A percentile compares a stretch with the other conserved stretches of the same genome.
phyloP scores from a whole-genome alignment of 768 basidiomycete species.

The Candolleomyces eurysporus region DNA sequence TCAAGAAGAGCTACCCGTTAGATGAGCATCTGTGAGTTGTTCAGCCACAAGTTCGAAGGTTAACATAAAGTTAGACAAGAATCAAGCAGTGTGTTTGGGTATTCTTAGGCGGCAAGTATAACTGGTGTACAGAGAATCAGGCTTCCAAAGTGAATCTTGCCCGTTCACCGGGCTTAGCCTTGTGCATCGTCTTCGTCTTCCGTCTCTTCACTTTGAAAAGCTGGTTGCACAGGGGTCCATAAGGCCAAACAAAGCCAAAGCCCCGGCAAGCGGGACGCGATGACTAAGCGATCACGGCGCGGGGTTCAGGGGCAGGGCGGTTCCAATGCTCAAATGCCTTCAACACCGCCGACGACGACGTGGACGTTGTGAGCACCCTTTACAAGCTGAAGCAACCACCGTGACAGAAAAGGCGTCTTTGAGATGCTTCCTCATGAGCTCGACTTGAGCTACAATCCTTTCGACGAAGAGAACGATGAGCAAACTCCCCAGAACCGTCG shows the following conservation, averaged over 20 bases:
- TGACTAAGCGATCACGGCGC: not conserved
- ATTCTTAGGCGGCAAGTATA: too few relatives aligned
- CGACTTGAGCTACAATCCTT: conserved; percentile 15
- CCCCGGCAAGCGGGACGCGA: not conserved
- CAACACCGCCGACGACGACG: not conserved
- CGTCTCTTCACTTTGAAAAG: not conserved
- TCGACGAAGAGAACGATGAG: conserved; percentile 9
- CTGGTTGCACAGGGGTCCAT: not conserved
- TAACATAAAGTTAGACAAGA: too few relatives aligned
- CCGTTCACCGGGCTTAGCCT: not conserved
- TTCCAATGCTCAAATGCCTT: not conserved
- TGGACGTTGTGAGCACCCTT: not conserved
- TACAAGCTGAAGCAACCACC: not conserved
- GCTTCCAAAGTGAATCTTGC: too few relatives aligned
- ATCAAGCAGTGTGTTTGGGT: too few relatives aligned
- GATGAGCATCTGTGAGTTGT: too few relatives aligned
- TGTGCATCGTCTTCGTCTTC: not conserved
- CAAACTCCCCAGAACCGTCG: conserved; percentile 11
- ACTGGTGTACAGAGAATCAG: too few relatives aligned
- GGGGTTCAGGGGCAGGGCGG: not conserved
- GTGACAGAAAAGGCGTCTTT: not conserved
- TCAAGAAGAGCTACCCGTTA: too few relatives aligned
- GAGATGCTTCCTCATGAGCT: conserved; percentile 5
- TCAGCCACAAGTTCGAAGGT: too few relatives aligned
- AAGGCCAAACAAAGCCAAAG: not conserved